A percentile compares a stretch with the other conserved stretches of the same genome.
Evolutionary conservation across 176 grass and related monocot genomes (phyloP).

Genomic region (sorghum (Sorghum bicolor)): Sorghum_bicolor_NCBIv3 NC_012878.2:51166501-51167000

Average conservation of each 20-base stretch:
- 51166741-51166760: conserved; percentile 32
- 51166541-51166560: background rate
- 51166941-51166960: too few relatives aligned
- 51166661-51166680: background rate
- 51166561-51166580: background rate
- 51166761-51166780: background rate
- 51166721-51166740: conserved; percentile 28
- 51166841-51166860: conserved; percentile 28
- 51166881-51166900: too few relatives aligned
- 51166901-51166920: too few relatives aligned
- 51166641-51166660: background rate
- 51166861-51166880: too few relatives aligned
- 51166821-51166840: background rate
- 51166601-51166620: background rate
- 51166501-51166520: conserved; percentile 15
- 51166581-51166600: background rate
- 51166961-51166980: too few relatives aligned
- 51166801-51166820: background rate
- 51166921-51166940: too few relatives aligned
- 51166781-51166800: conserved; percentile 32
- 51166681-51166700: conserved; percentile 20
- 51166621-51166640: background rate
- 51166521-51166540: background rate
- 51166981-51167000: too few relatives aligned
- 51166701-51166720: conserved; percentile 48